Base-by-base conservation (phyloP, 2,329 filamentous ascomycete genomes). In the Aspergillus niger region DNA sequence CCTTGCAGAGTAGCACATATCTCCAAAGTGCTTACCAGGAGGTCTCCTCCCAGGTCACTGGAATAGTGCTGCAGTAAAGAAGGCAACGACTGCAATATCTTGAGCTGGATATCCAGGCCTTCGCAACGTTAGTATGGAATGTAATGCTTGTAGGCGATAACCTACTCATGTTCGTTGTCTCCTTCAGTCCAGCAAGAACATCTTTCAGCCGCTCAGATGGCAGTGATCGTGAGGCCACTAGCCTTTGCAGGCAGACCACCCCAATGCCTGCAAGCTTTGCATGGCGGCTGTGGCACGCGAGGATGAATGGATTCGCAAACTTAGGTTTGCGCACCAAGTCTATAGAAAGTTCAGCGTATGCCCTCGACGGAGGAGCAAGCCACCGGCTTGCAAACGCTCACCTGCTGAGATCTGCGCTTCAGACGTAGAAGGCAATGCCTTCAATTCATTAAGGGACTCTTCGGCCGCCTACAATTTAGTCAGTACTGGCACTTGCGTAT, bases 231-330 rank as follows among this genome's bases (percentile, higher is more conserved):
- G 90, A 88, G 58, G 96, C 88, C 58, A 96, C 91, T 60, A 99
- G 86, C 52, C 93, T 86, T 74, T 98, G 93, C 41, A 99, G 82
- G 73, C 94, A 96, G 49, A 92, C 88, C 15, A 97, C 89, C 38
- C 91, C 93, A 68, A 93, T 95, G 52, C 87, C 86, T 0, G 91
- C 95, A 74, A 97, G 92, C 74, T 95, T 97, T 64, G 89, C 85
- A 84, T 97, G 96, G 68, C 90, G 91, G 64, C 92, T 95, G 54
- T 88, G 86, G 73, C 95, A 99, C 26, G 95, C 94, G 73, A 98
- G 89, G 64, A 99, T 86, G 72, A 99, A 98, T 1, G 95, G 95
- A 67, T 94, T 92, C 61, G 94, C 89, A 77, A 99, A 98, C 72
- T 89, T 88, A 60, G 89, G 84, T 67, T 88, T 89, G 70, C 92